Evolutionary conservation across 1,284 basidiomycete species (phyloP).

Genomic region (Amylostereum areolatum): DNA sequence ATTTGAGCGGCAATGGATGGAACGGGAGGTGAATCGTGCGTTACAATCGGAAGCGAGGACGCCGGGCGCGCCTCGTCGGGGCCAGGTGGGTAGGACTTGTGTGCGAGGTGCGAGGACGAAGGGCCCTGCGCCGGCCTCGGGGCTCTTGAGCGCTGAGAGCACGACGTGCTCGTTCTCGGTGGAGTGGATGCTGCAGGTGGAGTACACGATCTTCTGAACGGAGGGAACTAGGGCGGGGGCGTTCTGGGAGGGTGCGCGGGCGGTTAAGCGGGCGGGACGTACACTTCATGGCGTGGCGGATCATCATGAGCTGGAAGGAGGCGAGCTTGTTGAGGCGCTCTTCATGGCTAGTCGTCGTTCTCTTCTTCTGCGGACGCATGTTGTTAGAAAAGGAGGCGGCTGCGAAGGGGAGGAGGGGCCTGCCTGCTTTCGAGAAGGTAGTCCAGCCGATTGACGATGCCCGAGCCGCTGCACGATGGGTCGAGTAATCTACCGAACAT

Average conservation of each 20-base stretch:
- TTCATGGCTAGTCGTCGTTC: slow-evolving; percentile 42
- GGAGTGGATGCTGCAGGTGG: slow-evolving; percentile 90
- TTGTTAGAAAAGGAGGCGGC: slow-evolving; percentile 1
- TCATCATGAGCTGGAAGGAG: slow-evolving; percentile 87
- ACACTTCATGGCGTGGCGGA: slow-evolving; percentile 95
- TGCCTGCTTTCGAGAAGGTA: slow-evolving; percentile 72
- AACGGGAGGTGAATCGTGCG: slow-evolving; percentile 1
- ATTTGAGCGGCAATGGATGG: slow-evolving; percentile 2
- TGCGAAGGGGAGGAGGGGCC: slow-evolving; percentile 7
- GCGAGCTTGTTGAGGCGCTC: slow-evolving; percentile 79
- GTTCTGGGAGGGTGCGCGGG: not conserved
- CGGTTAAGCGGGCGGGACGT: slow-evolving; percentile 4
- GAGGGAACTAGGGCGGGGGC: slow-evolving; percentile 42
- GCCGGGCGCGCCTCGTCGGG: slow-evolving; percentile 64
- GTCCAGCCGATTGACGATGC: slow-evolving; percentile 87
- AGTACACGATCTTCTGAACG: slow-evolving; percentile 81
- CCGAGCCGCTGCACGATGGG: slow-evolving; percentile 91
- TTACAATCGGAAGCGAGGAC: slow-evolving; percentile 37
- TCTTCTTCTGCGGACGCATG: slow-evolving; percentile 34
- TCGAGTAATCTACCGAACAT: slow-evolving; percentile 65
- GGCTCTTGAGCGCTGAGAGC: slow-evolving; percentile 61
- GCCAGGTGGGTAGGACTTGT: slow-evolving; percentile 75
- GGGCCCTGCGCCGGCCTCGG: slow-evolving; percentile 50
- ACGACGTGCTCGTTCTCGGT: slow-evolving; percentile 89
- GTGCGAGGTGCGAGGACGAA: slow-evolving; percentile 66